Evolutionary conservation across 2,329 filamentous ascomycete genomes (phyloP).

Genomic region (Mycosphaerelloides madeirae): DNA sequence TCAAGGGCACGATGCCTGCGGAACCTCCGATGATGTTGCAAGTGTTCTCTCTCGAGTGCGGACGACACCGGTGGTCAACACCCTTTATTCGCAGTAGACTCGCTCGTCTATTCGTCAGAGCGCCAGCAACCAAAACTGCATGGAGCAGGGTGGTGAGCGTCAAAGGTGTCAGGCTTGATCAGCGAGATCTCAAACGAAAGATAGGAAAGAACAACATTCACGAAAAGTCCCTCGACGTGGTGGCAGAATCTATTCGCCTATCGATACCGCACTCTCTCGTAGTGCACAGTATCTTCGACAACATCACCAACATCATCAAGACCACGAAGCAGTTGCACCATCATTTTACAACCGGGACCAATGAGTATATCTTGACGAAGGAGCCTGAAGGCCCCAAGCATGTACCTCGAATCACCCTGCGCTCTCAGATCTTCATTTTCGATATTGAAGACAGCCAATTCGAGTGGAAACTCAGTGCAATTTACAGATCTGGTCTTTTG

Average conservation of each 20-base stretch:
- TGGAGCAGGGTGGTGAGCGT: constrained; percentile 86
- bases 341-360: constrained; percentile 79
- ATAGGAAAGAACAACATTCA: constrained; percentile 51
- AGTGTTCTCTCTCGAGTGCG: constrained; percentile 74
- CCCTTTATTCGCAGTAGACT: constrained; percentile 76
- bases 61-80: constrained; percentile 79
- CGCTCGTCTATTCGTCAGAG: constrained; percentile 79
- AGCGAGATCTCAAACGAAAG: constrained; percentile 71
- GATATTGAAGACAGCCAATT: constrained; percentile 95
- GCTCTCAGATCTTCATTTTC: constrained; percentile 76
- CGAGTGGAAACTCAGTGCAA: constrained; percentile 93
- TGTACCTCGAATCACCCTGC: constrained; percentile 78
- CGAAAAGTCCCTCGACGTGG: constrained; percentile 78
- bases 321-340: constrained; percentile 87
- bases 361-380: constrained; percentile 84
- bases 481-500: constrained; percentile 81
- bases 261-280: constrained; percentile 88
- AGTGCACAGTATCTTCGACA: constrained; percentile 88
- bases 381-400: constrained; percentile 78
- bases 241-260: constrained; percentile 77
- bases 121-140: constrained; percentile 72
- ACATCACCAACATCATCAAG: constrained; percentile 81
- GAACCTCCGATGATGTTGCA: constrained; percentile 93
- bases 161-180: constrained; percentile 73
- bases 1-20: constrained; percentile 82